Evolutionary conservation across 148 eudicot genomes (phyloP).

Genomic region (Polygonum maritimum): DNA sequence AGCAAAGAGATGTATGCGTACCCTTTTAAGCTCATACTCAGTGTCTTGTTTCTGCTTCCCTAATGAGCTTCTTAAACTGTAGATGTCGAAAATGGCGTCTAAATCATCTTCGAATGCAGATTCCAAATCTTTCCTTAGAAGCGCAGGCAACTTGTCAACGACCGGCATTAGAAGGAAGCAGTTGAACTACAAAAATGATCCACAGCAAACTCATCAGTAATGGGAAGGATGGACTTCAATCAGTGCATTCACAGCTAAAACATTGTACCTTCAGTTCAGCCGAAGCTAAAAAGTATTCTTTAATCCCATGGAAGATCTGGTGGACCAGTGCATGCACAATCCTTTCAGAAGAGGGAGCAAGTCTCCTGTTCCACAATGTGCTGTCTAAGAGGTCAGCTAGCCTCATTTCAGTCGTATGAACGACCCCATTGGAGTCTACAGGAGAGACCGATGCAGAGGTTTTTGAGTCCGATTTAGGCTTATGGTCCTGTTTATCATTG

Average conservation of each 20-base stretch:
- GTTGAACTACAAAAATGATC: constrained; percentile 45
- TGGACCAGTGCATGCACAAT: constrained; percentile 94
- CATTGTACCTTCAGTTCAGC: constrained; percentile 69
- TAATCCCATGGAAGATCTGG: constrained; percentile 94
- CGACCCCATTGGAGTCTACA: constrained; percentile 40
- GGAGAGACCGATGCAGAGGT: constrained; percentile 47
- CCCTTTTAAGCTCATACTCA: constrained; percentile 79
- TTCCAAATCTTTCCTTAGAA: constrained; percentile 76
- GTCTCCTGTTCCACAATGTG: constrained; percentile 94
- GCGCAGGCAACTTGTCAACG: constrained; percentile 92
- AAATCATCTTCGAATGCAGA: constrained; percentile 64
- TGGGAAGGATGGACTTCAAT: not conserved
- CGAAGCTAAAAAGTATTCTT: constrained; percentile 96
- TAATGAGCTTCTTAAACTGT: constrained; percentile 52
- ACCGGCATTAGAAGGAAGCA: constrained; percentile 96
- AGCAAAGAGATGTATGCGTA: constrained; percentile 13
- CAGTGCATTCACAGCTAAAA: not conserved
- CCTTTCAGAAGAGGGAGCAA: constrained; percentile 97
- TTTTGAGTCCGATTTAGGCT: constrained; percentile 49
- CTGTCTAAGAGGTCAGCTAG: constrained; percentile 92
- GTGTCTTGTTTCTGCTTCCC: constrained; percentile 62
- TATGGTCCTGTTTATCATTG: constrained; percentile 52
- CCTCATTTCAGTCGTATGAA: constrained; percentile 80
- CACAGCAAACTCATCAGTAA: not conserved
- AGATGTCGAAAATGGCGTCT: constrained; percentile 66